A percentile compares a stretch with the other conserved stretches of the same genome.
Evolutionary conservation across 176 grass and related monocot genomes (phyloP).

Genomic region (Bothriochloa decipiens): DNA sequence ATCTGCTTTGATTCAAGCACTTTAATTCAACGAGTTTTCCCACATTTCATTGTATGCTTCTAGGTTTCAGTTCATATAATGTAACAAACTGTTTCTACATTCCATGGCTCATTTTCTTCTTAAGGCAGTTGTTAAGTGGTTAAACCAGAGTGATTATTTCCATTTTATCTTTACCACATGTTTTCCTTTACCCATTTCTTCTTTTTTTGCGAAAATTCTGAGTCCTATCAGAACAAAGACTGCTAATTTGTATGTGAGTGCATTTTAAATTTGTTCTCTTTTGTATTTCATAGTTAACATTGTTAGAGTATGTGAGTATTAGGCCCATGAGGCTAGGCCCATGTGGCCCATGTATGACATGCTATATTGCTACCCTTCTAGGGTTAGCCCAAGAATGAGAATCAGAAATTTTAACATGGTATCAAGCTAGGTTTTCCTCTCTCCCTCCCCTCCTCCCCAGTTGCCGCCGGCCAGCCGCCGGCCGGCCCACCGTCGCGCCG

Average conservation of each 20-base stretch:
- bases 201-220: not conserved
- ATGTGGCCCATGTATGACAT: too few relatives aligned
- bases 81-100: slow-evolving; percentile 4
- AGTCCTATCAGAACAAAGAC: not conserved
- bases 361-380: too few relatives aligned
- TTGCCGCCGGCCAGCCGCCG: too few relatives aligned
- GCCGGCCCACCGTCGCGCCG: too few relatives aligned
- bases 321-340: too few relatives aligned
- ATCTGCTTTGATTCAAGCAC: slow-evolving; percentile 28
- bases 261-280: slow-evolving; percentile 22
- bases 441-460: too few relatives aligned
- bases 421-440: too few relatives aligned
- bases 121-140: slow-evolving; percentile 7
- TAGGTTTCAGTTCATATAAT: not conserved
- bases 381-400: too few relatives aligned
- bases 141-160: not conserved
- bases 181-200: not conserved
- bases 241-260: not conserved
- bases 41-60: slow-evolving; percentile 10
- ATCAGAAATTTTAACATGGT: too few relatives aligned
- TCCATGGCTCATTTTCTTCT: slow-evolving; percentile 3
- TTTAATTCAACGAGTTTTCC: slow-evolving; percentile 1
- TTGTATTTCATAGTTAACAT: slow-evolving; percentile 8
- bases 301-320: too few relatives aligned
- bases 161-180: slow-evolving; percentile 6